These are phyloP conservation scores for Suillus cothurnatus DNA, from an alignment of 768 basidiomycete genomes.

Conservation along the genomic window DNA sequence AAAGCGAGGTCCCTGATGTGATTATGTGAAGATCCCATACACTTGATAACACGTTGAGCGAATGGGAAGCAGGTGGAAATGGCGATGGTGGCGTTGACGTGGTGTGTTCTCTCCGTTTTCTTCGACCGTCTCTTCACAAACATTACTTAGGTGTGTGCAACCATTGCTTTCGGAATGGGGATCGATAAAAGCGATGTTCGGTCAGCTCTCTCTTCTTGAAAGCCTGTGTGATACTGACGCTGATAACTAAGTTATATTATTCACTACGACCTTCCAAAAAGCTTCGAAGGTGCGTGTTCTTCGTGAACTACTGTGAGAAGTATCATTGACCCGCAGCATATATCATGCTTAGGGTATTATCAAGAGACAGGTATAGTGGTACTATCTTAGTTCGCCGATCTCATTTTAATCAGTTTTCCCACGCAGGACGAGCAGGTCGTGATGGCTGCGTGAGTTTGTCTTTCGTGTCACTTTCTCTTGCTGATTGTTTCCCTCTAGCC, in stretches of 20 bases:
- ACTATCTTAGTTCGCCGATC: background rate
- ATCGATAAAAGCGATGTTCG: constrained; percentile 84
- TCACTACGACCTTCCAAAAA: constrained; percentile 82
- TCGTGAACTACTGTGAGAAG: background rate
- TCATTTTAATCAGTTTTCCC: constrained; percentile 9
- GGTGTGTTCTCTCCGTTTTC: constrained; percentile 38
- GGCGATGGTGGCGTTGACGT: constrained; percentile 62
- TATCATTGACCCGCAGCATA: background rate
- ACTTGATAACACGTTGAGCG: constrained; percentile 55
- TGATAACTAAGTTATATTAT: constrained; percentile 59
- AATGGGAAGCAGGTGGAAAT: constrained; percentile 59
- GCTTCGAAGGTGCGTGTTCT: constrained; percentile 65
- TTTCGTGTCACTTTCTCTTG: background rate
- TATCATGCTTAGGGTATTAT: constrained; percentile 63
- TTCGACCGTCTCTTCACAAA: background rate
- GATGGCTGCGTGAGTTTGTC: constrained; percentile 62
- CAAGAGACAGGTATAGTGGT: constrained; percentile 72
- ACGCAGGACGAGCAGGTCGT: constrained; percentile 73
- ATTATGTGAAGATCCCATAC: constrained; percentile 39
- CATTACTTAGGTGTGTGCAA: constrained; percentile 64
- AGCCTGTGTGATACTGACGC: constrained; percentile 13
- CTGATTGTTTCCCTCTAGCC: constrained; percentile 46
- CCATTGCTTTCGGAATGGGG: constrained; percentile 85
- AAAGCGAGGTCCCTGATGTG: constrained; percentile 1
- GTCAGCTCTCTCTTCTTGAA: constrained; percentile 31